Percentiles rank a stretch among this genome's conserved stretches.
phyloP scores from a whole-genome alignment of 495 filamentous ascomycete genomes.

The Daldinia childiae region DNA sequence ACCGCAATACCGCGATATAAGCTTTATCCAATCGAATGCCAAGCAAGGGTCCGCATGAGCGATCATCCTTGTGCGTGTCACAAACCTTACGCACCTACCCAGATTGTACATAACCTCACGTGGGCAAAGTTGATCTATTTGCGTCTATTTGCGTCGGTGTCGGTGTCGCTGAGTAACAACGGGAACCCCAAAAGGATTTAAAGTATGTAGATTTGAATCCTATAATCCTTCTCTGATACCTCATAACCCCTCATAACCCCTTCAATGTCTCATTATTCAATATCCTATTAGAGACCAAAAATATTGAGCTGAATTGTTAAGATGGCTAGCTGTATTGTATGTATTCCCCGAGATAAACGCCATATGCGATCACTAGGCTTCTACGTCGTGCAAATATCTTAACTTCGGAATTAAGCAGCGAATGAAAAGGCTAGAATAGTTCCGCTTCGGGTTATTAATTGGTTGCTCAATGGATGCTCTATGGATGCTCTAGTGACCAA shows the following conservation, averaged over 20 bases:
- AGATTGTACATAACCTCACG: conserved; percentile 18
- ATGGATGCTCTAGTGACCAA: neutral
- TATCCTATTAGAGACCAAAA: neutral
- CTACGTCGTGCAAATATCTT: neutral
- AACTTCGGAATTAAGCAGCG: neutral
- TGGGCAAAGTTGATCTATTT: conserved; percentile 11
- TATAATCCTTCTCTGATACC: conserved; percentile 22
- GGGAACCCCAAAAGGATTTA: conserved; percentile 15
- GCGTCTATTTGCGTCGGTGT: conserved; percentile 2
- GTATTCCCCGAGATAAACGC: neutral
- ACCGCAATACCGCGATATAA: neutral
- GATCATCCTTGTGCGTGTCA: conserved; percentile 10
- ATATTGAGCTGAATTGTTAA: neutral
- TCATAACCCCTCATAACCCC: conserved; percentile 3
- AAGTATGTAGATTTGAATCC: neutral
- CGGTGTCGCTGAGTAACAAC: conserved; percentile 7
- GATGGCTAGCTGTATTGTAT: neutral
- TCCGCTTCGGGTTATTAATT: conserved; percentile 27
- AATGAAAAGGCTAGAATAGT: conserved; percentile 11
- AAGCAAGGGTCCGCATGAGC: neutral
- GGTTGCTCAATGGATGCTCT: neutral
- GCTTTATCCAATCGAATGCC: neutral
- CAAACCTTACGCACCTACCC: neutral
- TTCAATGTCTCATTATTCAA: conserved; percentile 17
- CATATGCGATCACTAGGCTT: neutral